Evolutionary conservation across 768 basidiomycete genomes (phyloP), one percentile per base, ranked within the genome.

Genomic region (Agaricus sinodeliciosus): DNA sequence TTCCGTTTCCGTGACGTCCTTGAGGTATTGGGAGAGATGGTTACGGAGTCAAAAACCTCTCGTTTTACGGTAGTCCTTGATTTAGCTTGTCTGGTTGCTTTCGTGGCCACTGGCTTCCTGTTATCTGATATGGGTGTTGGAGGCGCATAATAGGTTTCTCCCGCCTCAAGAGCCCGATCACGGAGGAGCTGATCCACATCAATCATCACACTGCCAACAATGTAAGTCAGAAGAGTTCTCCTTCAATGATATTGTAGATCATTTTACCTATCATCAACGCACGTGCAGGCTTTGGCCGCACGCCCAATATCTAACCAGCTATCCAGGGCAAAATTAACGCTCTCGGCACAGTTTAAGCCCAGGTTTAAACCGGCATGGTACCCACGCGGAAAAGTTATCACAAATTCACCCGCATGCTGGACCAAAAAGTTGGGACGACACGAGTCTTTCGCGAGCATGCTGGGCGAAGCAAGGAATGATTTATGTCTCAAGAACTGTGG

Each of bases 361-460:
- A 96, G 72, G 64, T 98, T 98, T 75, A 97, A 95, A 16, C 95
- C 95, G 3, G 94, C 91, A 65, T 98, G 95, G 65, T 97, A 97
- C 1, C 95, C 95, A 45, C 89, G 73, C 0, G 95, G 95, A 63
- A 81, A 98, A 0, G 95, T 98, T 59, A 98, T 88, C 37, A 98
- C 89, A 57, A 97, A 96, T 65, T 97, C 94, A n/a, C 91, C 90
- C 41, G 87, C 82, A 43, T 93, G 85, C 62, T 99, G 96, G 0
- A 95, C 93, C 25, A 94, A 79, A 51, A 79, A 80, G 63, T 94
- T 99, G 45, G 90, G 94, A 50, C 74, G 68, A 58, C 87, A 91
- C 2, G 89, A 83, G 0, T 85, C 81, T 60, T 90, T 82, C 0
- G 89, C 81, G 0, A 99, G 79, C 3, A 84, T 72, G 6, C 78